Base-by-base conservation (phyloP, 1,284 basidiomycete species). In the Leccinum angustisporum region DNA sequence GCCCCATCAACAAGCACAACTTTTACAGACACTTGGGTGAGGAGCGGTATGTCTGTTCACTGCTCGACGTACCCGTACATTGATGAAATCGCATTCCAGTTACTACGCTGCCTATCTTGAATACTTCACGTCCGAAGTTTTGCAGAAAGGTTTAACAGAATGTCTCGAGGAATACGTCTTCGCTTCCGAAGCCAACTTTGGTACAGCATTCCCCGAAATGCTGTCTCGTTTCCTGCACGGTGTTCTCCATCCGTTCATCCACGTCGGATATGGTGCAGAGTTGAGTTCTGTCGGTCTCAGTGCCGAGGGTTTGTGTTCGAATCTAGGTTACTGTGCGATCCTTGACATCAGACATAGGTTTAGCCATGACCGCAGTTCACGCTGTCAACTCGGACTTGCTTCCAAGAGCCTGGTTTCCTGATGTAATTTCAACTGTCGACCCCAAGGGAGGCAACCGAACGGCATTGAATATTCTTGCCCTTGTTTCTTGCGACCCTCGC, bases 391-490 rank as follows among this genome's bases (percentile, higher is more conserved):
- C 61, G 7, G 65, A 59, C 59, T 57, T 66, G n/a, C 52, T 66
- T 58, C 57, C 65, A 21, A 66, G 68, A 25, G 31, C 43, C 38
- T 71, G 70, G 68, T 66, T 68, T 65, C 58, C 64, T 9, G 64
- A 65, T 25, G 63, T 64, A 25, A 33, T 64, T 46, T 67, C 65
- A 11, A 53, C 30, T 8, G 69, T 55, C 18, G 56, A 59, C 52
- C 62, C 16, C 14, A 69, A 57, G 25, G 63, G 61, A 55, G 34
- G 61, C 54, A 65, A 61, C 57, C 57, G 69, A 21, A 78, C 78
- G 60, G 79, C 81, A 0, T 72, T 86, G 38, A 79, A 77, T 2
- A 77, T 83, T 53, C 64, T 85, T 30, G 76, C 80, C 10, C 78
- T 81, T 27, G 72, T 84, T 50, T 67, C 81, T n/a, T 76, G 77